Evolutionary conservation across 225 moss, liverwort and hornwort species (phyloP).

Genomic region (Pleurozium schreberi): DNA sequence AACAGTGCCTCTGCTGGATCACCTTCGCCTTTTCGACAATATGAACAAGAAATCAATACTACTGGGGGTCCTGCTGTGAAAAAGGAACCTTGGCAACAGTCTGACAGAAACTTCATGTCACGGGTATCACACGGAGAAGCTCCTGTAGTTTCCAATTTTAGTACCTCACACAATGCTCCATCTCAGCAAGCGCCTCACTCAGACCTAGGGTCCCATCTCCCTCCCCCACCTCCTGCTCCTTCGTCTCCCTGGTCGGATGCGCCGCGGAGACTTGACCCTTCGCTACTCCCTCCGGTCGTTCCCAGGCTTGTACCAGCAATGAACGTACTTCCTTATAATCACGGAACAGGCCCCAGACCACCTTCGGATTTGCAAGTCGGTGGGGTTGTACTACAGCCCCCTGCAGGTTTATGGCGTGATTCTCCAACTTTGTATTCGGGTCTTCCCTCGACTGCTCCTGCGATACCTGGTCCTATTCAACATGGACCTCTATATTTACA

Average conservation of each 20-base stretch:
- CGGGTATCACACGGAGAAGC: slow-evolving; percentile 13
- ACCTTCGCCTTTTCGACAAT: slow-evolving; percentile 35
- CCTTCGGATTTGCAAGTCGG: slow-evolving; percentile 50
- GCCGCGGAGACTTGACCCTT: slow-evolving; percentile 36
- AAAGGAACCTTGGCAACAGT: slow-evolving; percentile 17
- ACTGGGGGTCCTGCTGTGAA: slow-evolving; percentile 11
- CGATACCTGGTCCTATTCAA: slow-evolving; percentile 31
- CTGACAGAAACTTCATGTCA: slow-evolving; percentile 8
- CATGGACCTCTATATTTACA: slow-evolving; percentile 37
- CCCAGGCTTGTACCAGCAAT: slow-evolving; percentile 26
- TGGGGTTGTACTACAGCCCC: slow-evolving; percentile 39
- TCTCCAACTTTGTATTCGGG: slow-evolving; percentile 23
- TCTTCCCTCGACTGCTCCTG: slow-evolving; percentile 39
- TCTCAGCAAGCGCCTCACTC: slow-evolving; percentile 4
- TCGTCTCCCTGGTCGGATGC: slow-evolving; percentile 24
- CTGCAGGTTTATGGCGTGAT: slow-evolving; percentile 58
- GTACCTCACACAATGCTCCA: neutral
- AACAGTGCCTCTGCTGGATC: slow-evolving; percentile 15
- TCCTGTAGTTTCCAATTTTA: slow-evolving; percentile 8
- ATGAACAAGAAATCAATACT: slow-evolving; percentile 3
- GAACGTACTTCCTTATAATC: slow-evolving; percentile 24
- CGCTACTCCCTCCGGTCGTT: slow-evolving; percentile 14
- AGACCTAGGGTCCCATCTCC: slow-evolving; percentile 9
- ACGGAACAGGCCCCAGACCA: slow-evolving; percentile 30
- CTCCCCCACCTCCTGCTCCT: slow-evolving; percentile 20